These are phyloP conservation scores for Fusarium bulbicola DNA, from an alignment of 2,329 filamentous ascomycete genomes.

Conservation along the genomic window DNA sequence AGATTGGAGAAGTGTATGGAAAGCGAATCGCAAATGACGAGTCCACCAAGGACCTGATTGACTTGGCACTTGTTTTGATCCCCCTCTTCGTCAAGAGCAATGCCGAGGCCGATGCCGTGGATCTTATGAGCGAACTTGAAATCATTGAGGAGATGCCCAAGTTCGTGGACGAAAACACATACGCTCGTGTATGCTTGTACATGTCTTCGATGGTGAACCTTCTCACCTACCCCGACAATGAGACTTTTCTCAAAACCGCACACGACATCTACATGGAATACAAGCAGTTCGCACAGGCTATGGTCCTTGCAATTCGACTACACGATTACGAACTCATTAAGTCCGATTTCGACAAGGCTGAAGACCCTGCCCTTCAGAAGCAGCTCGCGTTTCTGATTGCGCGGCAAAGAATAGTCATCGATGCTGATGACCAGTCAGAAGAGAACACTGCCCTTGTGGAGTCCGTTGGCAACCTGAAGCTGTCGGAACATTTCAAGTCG, in stretches of 20 bases:
- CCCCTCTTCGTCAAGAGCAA: slow-evolving; percentile 98
- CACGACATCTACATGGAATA: slow-evolving; percentile 95
- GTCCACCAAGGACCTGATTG: slow-evolving; percentile 81
- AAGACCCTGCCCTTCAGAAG: slow-evolving; percentile 85
- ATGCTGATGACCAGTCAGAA: slow-evolving; percentile 70
- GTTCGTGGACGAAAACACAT: slow-evolving; percentile 94
- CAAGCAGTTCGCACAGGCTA: slow-evolving; percentile 91
- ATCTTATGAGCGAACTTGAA: slow-evolving; percentile 95
- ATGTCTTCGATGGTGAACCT: slow-evolving; percentile 99
- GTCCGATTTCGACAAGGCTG: slow-evolving; percentile 80
- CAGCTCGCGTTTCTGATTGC: slow-evolving; percentile 94
- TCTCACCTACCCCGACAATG: slow-evolving; percentile 96
- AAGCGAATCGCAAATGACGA: slow-evolving; percentile 88
- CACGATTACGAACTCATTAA: slow-evolving; percentile 88
- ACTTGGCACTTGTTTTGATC: slow-evolving; percentile 84
- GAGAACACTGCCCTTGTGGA: slow-evolving; percentile 81
- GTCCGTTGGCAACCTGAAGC: slow-evolving; percentile 84
- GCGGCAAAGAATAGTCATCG: slow-evolving; percentile 87
- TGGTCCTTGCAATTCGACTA: slow-evolving; percentile 91
- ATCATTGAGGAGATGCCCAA: slow-evolving; percentile 92
- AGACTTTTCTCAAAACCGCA: slow-evolving; percentile 90
- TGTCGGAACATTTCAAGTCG: slow-evolving; percentile 92
- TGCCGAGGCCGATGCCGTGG: slow-evolving; percentile 96
- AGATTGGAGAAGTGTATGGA: slow-evolving; percentile 94
- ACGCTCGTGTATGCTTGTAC: slow-evolving; percentile 91